Percentiles rank a stretch among this genome's conserved stretches.
These are phyloP conservation scores for Extremus antarcticus DNA, from an alignment of 495 filamentous ascomycete genomes.

Conservation along the genomic window DNA sequence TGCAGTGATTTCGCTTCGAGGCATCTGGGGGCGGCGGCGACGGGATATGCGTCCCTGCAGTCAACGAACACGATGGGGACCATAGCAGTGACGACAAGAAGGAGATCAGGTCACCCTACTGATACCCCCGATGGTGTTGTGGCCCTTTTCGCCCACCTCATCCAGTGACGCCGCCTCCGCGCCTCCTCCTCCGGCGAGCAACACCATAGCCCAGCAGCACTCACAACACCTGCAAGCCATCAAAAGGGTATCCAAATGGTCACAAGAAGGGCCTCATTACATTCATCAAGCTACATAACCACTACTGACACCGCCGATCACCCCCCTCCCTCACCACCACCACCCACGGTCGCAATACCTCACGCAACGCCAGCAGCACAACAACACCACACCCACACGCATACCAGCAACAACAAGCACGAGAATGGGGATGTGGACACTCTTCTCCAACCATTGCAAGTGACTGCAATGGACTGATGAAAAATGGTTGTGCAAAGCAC, in stretches of 20 bases:
- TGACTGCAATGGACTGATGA: background rate
- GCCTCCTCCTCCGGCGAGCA: background rate
- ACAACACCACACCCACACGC: background rate
- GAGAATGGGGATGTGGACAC: background rate
- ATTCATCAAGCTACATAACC: background rate
- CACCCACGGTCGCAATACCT: too few relatives aligned
- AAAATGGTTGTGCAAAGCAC: background rate
- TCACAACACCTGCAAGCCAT: too few relatives aligned
- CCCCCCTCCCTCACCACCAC: too few relatives aligned
- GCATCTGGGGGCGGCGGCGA: too few relatives aligned
- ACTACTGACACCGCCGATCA: background rate
- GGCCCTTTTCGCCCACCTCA: background rate
- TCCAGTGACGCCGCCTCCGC: background rate
- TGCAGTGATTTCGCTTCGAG: too few relatives aligned
- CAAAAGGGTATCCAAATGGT: too few relatives aligned
- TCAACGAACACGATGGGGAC: too few relatives aligned
- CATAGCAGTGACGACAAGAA: background rate
- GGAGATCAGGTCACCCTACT: background rate
- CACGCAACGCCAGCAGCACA: too few relatives aligned
- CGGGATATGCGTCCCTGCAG: too few relatives aligned
- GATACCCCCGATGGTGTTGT: background rate
- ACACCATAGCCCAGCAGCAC: too few relatives aligned
- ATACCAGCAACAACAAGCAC: background rate
- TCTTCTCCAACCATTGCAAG: background rate
- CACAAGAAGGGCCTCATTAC: too few relatives aligned